Evolutionary conservation across 116 monocot genomes (phyloP), one percentile per base, ranked within the genome.

Genomic region (Cymodocea nodosa): DNA sequence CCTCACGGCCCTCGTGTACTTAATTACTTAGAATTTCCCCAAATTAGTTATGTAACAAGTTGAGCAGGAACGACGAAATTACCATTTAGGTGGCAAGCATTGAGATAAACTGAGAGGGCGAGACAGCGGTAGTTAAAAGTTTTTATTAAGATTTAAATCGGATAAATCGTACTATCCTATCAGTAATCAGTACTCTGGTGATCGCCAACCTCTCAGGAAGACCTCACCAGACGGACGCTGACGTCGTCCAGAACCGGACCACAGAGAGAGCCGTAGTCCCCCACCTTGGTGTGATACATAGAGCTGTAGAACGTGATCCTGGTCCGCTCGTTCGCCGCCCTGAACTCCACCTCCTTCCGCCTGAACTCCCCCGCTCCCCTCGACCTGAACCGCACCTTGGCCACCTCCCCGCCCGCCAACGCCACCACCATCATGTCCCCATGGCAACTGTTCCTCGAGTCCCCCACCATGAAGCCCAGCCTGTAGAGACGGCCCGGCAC

Each of bases 171-270:
- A n/a, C n/a, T n/a, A 30, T 30, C 30, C 30, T 30, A 30, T 30
- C 30, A 1, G n/a, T n/a, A n/a, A 30, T 30, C 2, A 3, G 30
- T 30, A 30, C 30, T 1, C 30, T 30, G 30, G 2, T 30, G 30
- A 30, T 30, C 30, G n/a, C n/a, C n/a, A n/a, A n/a, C n/a, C n/a
- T n/a, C n/a, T 30, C 30, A 68, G 57, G 56, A 56, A 15, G 68
- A 68, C 9, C 3, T 30, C 30, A 80, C 56, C 23, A 78, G 87
- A 64, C 63, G 69, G 58, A 97, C 78, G 60, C 68, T 83, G 60
- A 97, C 91, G 63, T 82, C 74, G 73, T 97, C 91, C 67, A 97
- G 24, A 18, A 97, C 78, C 15, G 97, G 97, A 0, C 97, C 97
- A 71, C 97, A 97, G 9, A 97, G 78, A 23, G 88, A 25, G 1